Percentiles rank a stretch among this genome's conserved stretches.
Evolutionary conservation across 495 filamentous ascomycete species (phyloP).

Genomic region (Neurospora cerealis): DNA sequence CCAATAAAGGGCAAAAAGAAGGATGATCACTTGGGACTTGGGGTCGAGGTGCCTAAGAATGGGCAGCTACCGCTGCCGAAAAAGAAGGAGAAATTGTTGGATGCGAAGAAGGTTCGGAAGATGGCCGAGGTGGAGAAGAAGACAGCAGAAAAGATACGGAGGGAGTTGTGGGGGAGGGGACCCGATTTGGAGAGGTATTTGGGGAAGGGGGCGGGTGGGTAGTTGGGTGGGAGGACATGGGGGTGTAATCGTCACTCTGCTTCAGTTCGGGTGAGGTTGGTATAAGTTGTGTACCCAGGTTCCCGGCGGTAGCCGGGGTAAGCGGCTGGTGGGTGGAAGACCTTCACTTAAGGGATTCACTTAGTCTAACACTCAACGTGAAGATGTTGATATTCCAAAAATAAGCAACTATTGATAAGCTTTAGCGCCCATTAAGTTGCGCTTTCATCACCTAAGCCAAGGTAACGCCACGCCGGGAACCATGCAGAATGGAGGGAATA

Average conservation of each 20-base stretch:
- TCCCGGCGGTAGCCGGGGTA: background rate
- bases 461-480: background rate
- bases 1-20: conserved; percentile 69
- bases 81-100: conserved; percentile 48
- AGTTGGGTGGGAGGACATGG: background rate
- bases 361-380: background rate
- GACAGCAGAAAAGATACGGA: conserved; percentile 50
- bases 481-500: background rate
- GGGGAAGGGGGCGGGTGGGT: conserved; percentile 26
- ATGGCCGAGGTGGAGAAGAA: conserved; percentile 49
- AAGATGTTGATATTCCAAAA: background rate
- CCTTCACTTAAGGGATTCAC: background rate
- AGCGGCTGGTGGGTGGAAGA: background rate
- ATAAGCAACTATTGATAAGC: background rate
- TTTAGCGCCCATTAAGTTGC: background rate
- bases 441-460: background rate
- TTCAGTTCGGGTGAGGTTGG: background rate
- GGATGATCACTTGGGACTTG: conserved; percentile 65
- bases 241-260: background rate
- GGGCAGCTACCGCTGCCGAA: conserved; percentile 25
- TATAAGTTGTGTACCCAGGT: background rate
- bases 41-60: conserved; percentile 36
- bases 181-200: conserved; percentile 67
- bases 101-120: conserved; percentile 60
- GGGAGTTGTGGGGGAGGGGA: conserved; percentile 54